Evolutionary conservation across 257 asterid species (phyloP).

Genomic region (Linaria vulgaris): DNA sequence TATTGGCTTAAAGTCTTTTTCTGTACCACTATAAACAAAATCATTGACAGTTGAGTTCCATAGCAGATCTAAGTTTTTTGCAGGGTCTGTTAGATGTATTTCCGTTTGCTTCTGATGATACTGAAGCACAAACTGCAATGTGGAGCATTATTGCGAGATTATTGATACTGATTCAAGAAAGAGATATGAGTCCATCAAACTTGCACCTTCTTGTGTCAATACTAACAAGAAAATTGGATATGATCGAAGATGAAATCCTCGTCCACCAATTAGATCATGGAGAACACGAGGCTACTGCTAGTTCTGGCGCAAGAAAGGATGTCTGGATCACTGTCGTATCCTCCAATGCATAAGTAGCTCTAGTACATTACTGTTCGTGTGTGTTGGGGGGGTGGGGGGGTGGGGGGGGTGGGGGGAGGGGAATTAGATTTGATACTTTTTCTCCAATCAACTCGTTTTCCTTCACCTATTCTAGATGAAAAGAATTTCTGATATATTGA

Average conservation of each 20-base stretch:
- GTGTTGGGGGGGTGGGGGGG: too few species aligned
- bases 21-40: neutral
- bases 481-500: constrained; percentile 48
- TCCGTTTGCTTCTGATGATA: constrained; percentile 65
- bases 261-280: constrained; percentile 41
- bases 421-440: too few species aligned
- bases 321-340: constrained; percentile 63
- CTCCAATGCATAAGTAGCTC: constrained; percentile 29
- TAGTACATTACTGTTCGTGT: neutral
- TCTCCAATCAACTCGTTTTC: constrained; percentile 27
- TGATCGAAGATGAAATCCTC: constrained; percentile 66
- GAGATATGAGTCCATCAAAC: constrained; percentile 42
- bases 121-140: constrained; percentile 71
- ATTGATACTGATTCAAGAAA: constrained; percentile 39
- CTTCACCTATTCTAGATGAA: constrained; percentile 60
- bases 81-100: constrained; percentile 70
- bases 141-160: constrained; percentile 75
- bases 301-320: constrained; percentile 29
- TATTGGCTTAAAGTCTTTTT: neutral
- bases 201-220: constrained; percentile 52
- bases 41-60: constrained; percentile 27
- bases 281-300: constrained; percentile 29
- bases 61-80: constrained; percentile 59
- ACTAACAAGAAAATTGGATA: constrained; percentile 52
- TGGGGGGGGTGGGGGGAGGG: too few species aligned